These are phyloP conservation scores for Wickerhamiella slavikovae DNA, from an alignment of 805 yeast genomes.

Conservation along the genomic window DNA sequence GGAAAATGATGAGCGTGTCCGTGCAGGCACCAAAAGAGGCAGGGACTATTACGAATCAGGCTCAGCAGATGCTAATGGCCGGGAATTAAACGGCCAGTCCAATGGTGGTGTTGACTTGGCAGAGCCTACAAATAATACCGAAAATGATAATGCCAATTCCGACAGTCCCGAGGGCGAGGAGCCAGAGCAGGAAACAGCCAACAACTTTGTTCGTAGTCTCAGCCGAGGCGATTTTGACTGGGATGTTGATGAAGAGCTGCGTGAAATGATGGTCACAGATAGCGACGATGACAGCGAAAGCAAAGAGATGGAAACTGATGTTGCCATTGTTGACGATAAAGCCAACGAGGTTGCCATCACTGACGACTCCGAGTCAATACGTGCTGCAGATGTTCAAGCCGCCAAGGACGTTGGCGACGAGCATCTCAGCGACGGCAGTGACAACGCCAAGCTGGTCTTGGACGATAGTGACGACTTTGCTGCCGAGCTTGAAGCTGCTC, in stretches of 20 bases:
- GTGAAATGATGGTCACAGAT: constrained; percentile 25
- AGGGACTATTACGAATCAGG: constrained; percentile 7
- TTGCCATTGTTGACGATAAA: background rate
- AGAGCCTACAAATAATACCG: constrained; percentile 6
- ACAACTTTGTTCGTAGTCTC: constrained; percentile 16
- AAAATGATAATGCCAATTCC: constrained; percentile 15
- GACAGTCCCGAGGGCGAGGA: constrained; percentile 16
- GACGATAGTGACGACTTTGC: constrained; percentile 14
- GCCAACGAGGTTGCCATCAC: background rate
- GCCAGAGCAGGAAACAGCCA: constrained; percentile 25
- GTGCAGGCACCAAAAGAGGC: too few species aligned
- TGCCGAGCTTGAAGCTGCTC: constrained; percentile 15
- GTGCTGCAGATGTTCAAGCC: constrained; percentile 3
- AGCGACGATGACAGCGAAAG: constrained; percentile 10
- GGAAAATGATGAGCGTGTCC: too few species aligned
- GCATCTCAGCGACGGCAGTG: too few species aligned
- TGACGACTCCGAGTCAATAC: background rate
- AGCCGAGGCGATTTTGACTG: constrained; percentile 23
- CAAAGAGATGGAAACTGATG: background rate
- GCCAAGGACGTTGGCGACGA: constrained; percentile 4
- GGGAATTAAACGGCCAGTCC: background rate
- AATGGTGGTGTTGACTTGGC: background rate
- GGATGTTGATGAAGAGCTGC: constrained; percentile 34
- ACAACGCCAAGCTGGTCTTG: too few species aligned
- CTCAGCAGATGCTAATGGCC: background rate